Percentiles rank a stretch among this genome's conserved stretches.
Evolutionary conservation across 179 eudicot genomes (phyloP).

Genomic region (Camellia oleifera): DNA sequence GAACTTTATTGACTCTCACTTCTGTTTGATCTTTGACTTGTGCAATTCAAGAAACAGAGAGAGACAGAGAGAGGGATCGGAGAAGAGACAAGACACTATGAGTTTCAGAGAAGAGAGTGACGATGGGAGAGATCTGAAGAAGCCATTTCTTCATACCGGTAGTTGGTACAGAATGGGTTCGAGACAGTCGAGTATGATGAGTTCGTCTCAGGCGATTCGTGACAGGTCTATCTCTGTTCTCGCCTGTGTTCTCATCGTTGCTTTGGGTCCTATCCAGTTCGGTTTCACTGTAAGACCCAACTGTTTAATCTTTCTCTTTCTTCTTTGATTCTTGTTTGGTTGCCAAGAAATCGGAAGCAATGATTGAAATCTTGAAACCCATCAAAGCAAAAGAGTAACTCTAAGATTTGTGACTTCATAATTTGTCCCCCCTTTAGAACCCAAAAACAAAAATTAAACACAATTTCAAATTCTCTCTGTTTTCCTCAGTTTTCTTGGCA

Average conservation of each 20-base stretch:
- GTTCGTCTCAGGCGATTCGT: conserved; percentile 69
- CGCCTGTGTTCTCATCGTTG: conserved; percentile 91
- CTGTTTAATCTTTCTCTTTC: background rate
- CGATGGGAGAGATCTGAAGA: conserved; percentile 65
- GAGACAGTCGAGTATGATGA: conserved; percentile 81
- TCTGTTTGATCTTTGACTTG: background rate
- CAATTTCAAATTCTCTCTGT: background rate
- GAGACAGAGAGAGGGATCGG: background rate
- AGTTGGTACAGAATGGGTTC: conserved; percentile 98
- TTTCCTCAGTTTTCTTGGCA: conserved; percentile 7
- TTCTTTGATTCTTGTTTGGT: background rate
- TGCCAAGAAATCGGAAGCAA: background rate
- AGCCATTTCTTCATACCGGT: conserved; percentile 91
- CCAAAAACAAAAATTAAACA: background rate
- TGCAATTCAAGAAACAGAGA: background rate
- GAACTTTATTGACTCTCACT: background rate
- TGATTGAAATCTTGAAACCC: background rate
- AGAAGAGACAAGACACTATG: conserved; percentile 33
- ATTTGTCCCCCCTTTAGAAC: no score
- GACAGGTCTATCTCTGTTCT: conserved; percentile 81
- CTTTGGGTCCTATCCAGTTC: conserved; percentile 92
- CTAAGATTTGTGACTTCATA: background rate
- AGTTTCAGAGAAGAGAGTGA: conserved; percentile 68
- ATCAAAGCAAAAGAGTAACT: conserved; percentile 3
- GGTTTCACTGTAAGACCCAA: conserved; percentile 72